Base-by-base conservation (phyloP, 371 early-diverging fungal genomes). In the Rhizopus sp. region DNA sequence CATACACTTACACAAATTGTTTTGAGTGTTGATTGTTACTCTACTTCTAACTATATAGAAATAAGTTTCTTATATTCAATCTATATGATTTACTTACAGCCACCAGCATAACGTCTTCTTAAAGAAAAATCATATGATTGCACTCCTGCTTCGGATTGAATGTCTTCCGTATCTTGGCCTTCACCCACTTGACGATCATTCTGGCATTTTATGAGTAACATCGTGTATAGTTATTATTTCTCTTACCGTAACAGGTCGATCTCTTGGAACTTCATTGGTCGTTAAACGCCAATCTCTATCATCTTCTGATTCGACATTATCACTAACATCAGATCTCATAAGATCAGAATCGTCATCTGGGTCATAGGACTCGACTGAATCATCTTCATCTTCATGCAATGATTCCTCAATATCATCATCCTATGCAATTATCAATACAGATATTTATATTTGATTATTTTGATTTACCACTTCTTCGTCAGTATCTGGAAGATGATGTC, bases 401-500 rank as follows among this genome's bases (percentile, higher is more conserved):
- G 42, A n/a, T 15, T 42, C 54, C 29, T 53, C 32, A 23, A 9
- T 46, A 46, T 29, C 12, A 29, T 15, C 15, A 29, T 8, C 29
- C 46, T 42, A 42, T 15, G 7, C 0, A 42, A 12, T 42, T 7
- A 15, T 42, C 0, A 7, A n/a, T n/a, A n/a, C n/a, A n/a, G 7
- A 5, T 10, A 1, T 42, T 42, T 42, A 7, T n/a, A 12, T 42
- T 13, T 42, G 0, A 1, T 42, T 4, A 13, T 15, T 42, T 34
- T 50, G 47, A 31, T 2, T 13, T 10, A 23, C 47, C 3, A 47
- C 53, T 32, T 60, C 60, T 15, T 57, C 54, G 15, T 60, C 66
- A 29, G 61, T 57, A 34, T 60, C 61, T 9, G 66, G 49, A 39
- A 57, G 61, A 29, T 65, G 66, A 38, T 60, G 60, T 33, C 66